phyloP scores from a whole-genome alignment of 176 grass and related monocot genomes.

The Leersia perrieri region DNA sequence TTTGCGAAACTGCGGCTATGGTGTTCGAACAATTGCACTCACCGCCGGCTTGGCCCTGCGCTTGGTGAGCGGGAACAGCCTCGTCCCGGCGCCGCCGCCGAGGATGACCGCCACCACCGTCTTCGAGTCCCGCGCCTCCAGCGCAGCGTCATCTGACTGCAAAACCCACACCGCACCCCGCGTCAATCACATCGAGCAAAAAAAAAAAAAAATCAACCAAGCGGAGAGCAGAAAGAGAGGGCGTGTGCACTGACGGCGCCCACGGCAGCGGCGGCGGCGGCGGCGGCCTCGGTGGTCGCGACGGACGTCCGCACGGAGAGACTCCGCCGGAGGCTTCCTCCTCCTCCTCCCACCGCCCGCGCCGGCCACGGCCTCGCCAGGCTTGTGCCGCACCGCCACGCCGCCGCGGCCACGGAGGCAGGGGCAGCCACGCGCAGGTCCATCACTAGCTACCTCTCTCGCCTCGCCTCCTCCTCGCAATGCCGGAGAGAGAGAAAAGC shows the following conservation, averaged over 20 bases:
- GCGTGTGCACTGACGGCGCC: constrained; percentile 26
- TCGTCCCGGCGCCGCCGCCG: constrained; percentile 79
- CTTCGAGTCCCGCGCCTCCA: constrained; percentile 45
- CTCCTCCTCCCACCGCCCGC: not conserved
- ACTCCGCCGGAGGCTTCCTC: not conserved
- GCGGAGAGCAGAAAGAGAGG: not conserved
- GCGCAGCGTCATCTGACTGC: constrained; percentile 53
- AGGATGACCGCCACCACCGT: constrained; percentile 90
- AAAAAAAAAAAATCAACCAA: not conserved
- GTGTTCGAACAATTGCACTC: not conserved
- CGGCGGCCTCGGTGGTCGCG: constrained; percentile 45
- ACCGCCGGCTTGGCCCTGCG: constrained; percentile 86
- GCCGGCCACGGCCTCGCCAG: not conserved
- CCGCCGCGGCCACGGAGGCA: constrained; percentile 17
- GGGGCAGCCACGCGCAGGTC: constrained; percentile 36
- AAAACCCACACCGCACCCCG: not conserved
- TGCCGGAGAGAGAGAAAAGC: not conserved
- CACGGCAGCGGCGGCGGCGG: constrained; percentile 21
- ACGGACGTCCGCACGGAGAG: constrained; percentile 51
- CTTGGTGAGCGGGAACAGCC: constrained; percentile 89
- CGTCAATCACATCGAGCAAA: not conserved
- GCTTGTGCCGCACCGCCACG: constrained; percentile 5
- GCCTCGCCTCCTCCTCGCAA: not conserved
- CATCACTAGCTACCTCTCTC: constrained; percentile 20
- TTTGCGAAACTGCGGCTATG: not conserved